Evolutionary conservation across 495 filamentous ascomycete genomes (phyloP), one percentile per base, ranked within the genome.

Genomic region (Daldinia decipiens): DNA sequence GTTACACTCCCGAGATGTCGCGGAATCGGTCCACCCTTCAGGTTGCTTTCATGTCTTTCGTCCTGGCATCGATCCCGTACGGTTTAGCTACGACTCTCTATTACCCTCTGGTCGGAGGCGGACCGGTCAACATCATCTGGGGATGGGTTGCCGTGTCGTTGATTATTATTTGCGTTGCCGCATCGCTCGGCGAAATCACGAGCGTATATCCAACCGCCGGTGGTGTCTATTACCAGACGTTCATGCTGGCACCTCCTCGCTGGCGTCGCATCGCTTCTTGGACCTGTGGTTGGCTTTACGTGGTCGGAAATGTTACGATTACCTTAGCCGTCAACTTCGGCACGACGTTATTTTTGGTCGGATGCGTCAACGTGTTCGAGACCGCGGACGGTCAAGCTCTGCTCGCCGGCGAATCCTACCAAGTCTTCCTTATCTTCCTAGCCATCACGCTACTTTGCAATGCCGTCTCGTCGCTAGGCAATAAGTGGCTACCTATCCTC

Each of bases 271-370:
- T 88, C 7, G 75, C 87, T 3, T 88, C 88, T 12, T 91, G 90
- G 80, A 85, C 90, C 60, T 90, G 84, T 67, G 89, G 87, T 58
- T 91, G 90, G 89, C 77, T 87, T 21, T 91, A 87, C 74, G 82
- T 89, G 7, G 85, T 91, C 24, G 89, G 89, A 27, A 91, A 91
- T 72, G 89, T 89, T 77, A 91, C 88, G 31, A 90, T 91, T 59
- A 92, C 88, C 0, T 80, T 91, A 43, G 85, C 88, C 6, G 88
- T 91, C 32, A 89, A 91, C 69, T 92, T 92, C 65, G 89, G 88
- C 76, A 88, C 86, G 51, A 82, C 85, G 3, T 73, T 85, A 40
- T 87, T 87, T 63, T 76, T 86, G 31, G 78, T 84, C 50, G 82
- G 78, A 21, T 86, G 84, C 71, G 77, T 87, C 74, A 86, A 87